Conservation (phyloP, 2,329 filamentous ascomycete species). For the Myrmaecium sp. region DNA sequence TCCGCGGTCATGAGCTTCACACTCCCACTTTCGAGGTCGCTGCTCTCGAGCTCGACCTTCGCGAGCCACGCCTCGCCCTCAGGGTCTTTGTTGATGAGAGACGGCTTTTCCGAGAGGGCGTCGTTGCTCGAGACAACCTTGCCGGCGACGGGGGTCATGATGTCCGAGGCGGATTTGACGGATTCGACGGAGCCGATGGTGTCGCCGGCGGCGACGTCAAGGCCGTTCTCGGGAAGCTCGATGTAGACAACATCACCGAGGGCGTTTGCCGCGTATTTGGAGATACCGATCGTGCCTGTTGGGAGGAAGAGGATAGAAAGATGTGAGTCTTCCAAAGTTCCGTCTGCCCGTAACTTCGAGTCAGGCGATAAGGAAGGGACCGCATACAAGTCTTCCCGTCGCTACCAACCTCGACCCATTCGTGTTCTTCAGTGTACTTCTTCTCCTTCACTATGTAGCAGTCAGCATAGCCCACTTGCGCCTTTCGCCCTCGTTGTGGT, state of each 20-base stretch:
- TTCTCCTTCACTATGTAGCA: constrained; percentile 41
- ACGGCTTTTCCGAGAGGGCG: constrained; percentile 66
- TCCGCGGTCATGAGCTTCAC: constrained; percentile 52
- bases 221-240: constrained; percentile 63
- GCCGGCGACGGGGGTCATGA: constrained; percentile 74
- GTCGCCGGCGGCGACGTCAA: constrained; percentile 59
- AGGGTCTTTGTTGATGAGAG: constrained; percentile 74
- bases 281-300: constrained; percentile 60
- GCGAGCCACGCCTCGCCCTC: constrained; percentile 90
- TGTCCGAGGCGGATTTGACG: constrained; percentile 96
- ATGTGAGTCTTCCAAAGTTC: constrained; percentile 1
- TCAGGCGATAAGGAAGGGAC: not conserved
- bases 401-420: constrained; percentile 83
- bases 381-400: constrained; percentile 60
- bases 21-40: constrained; percentile 42
- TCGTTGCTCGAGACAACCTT: constrained; percentile 59
- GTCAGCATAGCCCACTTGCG: no score
- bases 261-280: constrained; percentile 74
- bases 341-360: not conserved
- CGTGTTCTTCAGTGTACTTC: constrained; percentile 92
- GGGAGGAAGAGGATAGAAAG: constrained; percentile 9
- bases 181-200: constrained; percentile 90
- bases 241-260: constrained; percentile 96
- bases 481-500: not conserved
- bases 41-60: constrained; percentile 61